These are phyloP conservation scores for Vitis vinifera DNA, from an alignment of 164 flowering plant species.

Conservation along the genomic window ASM3070453v1 NC_081810.1:21935501-21936000, in stretches of 20 bases:
- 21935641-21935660: neutral
- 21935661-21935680: neutral
- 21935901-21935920: conserved; percentile 75
- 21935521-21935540: conserved; percentile 75
- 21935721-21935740: conserved; percentile 63
- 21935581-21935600: neutral
- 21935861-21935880: conserved; percentile 44
- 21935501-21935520: conserved; percentile 61
- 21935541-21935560: conserved; percentile 56
- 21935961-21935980: neutral
- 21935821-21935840: conserved; percentile 53
- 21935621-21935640: too few species aligned
- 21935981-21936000: conserved; percentile 4
- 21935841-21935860: conserved; percentile 40
- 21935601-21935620: neutral
- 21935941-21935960: conserved; percentile 4
- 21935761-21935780: conserved; percentile 52
- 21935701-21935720: conserved; percentile 40
- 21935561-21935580: conserved; percentile 29
- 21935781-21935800: conserved; percentile 95
- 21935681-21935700: conserved; percentile 43
- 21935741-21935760: conserved; percentile 58
- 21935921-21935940: conserved; percentile 78
- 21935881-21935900: conserved; percentile 68
- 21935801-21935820: conserved; percentile 92